Evolutionary conservation across 441 rosid species (phyloP).

Genomic region (Gossypium schwendimanii): DNA sequence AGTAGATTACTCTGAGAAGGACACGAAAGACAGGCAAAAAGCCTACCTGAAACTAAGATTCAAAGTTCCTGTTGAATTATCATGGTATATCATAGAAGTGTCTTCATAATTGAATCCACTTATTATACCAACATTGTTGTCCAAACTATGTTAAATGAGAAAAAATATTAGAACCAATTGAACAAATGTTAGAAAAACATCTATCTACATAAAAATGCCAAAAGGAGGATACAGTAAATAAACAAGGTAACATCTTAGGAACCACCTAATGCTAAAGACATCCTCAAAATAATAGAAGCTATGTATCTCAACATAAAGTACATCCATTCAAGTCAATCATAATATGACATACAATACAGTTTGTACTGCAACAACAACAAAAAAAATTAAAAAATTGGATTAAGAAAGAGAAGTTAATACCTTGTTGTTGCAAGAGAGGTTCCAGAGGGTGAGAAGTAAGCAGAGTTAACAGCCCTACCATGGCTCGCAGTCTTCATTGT

Average conservation of each 20-base stretch:
- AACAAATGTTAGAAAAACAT: no score
- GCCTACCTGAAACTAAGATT: slow-evolving; percentile 57
- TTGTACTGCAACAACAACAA: not conserved
- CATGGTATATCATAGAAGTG: slow-evolving; percentile 38
- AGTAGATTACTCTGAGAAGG: not conserved
- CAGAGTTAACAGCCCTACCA: slow-evolving; percentile 55
- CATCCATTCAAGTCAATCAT: not conserved
- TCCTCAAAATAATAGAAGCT: not conserved
- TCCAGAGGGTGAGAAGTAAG: slow-evolving; percentile 84
- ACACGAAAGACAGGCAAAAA: not conserved
- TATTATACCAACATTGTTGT: slow-evolving; percentile 42
- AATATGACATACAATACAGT: not conserved
- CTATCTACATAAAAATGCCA: not conserved
- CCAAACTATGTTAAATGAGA: slow-evolving; percentile 31
- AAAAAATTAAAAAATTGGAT: not conserved
- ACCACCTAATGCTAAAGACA: not conserved
- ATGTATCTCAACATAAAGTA: not conserved
- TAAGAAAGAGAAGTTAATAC: slow-evolving; percentile 22
- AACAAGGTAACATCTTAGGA: not conserved
- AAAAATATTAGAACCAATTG: no score
- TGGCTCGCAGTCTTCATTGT: slow-evolving; percentile 35
- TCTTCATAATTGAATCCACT: slow-evolving; percentile 52
- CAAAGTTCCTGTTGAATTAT: slow-evolving; percentile 65
- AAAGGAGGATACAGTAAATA: not conserved
- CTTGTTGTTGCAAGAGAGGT: slow-evolving; percentile 65